Evolutionary conservation across 73 alveolate genomes (phyloP).

Genomic region (Paramecium primaurelia): DNA sequence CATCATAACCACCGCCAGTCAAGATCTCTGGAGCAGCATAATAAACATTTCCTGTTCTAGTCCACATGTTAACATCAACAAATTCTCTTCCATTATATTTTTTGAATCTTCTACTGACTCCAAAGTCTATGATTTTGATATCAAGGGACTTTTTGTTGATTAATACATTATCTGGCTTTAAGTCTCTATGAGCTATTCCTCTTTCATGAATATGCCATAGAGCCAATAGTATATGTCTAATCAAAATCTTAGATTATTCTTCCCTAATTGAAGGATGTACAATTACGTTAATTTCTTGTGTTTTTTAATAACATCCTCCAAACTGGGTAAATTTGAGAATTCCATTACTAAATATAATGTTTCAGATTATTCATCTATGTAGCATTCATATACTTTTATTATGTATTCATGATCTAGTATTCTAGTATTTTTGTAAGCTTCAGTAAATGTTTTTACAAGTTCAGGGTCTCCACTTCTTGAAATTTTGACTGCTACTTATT

Average conservation of each 20-base stretch:
- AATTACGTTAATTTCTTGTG: neutral
- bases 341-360: constrained; percentile 51
- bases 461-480: constrained; percentile 57
- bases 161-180: constrained; percentile 84
- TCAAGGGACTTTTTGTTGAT: neutral
- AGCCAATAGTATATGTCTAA: constrained; percentile 26
- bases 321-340: neutral
- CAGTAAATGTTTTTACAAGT: neutral
- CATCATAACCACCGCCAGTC: constrained; percentile 75
- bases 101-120: constrained; percentile 19
- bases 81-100: neutral
- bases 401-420: constrained; percentile 40
- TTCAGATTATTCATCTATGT: constrained; percentile 38
- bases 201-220: constrained; percentile 2
- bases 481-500: constrained; percentile 74
- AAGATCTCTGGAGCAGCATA: constrained; percentile 58
- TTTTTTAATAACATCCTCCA: neutral
- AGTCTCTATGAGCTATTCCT: constrained; percentile 74
- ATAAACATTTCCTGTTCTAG: constrained; percentile 55
- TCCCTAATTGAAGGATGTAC: constrained; percentile 18
- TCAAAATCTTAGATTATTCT: neutral
- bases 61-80: constrained; percentile 55
- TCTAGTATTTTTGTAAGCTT: constrained; percentile 38
- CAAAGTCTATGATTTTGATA: constrained; percentile 12
- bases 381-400: constrained; percentile 54